Percentiles rank a stretch among this genome's conserved stretches.
Evolutionary conservation across 2,329 filamentous ascomycete genomes (phyloP).

Genomic region (Trichoderma koningiopsis): DNA sequence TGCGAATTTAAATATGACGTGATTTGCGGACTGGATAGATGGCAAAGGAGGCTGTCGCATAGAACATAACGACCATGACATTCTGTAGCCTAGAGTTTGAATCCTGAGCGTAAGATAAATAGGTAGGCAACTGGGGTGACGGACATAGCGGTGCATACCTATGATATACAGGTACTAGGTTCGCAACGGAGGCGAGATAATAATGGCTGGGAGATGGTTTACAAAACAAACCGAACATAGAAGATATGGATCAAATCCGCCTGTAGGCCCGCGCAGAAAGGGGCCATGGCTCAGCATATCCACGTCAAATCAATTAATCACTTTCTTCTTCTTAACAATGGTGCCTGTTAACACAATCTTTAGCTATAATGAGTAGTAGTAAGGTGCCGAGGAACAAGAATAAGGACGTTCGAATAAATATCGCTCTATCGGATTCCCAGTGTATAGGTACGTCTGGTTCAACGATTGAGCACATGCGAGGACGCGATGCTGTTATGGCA

Average conservation of each 20-base stretch:
- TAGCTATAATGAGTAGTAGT: neutral
- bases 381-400: neutral
- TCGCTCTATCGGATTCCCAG: neutral
- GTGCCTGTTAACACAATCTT: neutral
- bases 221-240: neutral
- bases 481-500: neutral
- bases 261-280: neutral
- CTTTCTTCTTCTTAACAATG: neutral
- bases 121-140: neutral
- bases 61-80: neutral
- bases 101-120: neutral
- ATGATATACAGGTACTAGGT: neutral
- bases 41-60: conserved; percentile 4
- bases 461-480: too few relatives aligned
- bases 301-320: neutral
- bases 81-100: neutral
- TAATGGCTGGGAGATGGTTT: neutral
- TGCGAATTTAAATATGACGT: conserved; percentile 8
- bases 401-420: too few relatives aligned
- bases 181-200: neutral
- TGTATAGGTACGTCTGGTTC: neutral
- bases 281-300: neutral
- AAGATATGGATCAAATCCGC: neutral
- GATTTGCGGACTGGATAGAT: neutral
- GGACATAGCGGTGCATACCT: neutral